Conservation (phyloP, 164 flowering plant species). For the Sedum album region DNA sequence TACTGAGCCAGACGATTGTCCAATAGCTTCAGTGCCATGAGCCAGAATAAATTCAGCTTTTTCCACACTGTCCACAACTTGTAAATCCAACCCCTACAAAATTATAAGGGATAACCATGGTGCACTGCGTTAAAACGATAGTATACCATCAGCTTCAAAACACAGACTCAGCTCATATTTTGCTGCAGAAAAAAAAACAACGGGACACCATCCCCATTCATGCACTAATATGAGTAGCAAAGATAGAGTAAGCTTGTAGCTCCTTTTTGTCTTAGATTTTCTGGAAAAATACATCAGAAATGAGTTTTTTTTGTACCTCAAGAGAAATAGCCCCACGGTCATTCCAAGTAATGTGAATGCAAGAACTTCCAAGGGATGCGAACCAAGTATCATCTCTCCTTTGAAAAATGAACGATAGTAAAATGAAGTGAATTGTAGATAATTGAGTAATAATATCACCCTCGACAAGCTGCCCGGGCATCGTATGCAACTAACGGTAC, state of each 20-base stretch:
- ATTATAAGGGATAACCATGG: constrained; percentile 34
- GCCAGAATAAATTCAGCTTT: constrained; percentile 15
- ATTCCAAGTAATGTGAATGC: constrained; percentile 88
- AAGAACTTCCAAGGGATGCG: constrained; percentile 22
- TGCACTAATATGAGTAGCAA: not conserved
- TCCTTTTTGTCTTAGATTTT: no score
- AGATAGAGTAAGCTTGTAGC: no score
- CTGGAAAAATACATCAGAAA: no score
- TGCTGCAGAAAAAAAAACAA: not conserved
- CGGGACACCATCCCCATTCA: not conserved
- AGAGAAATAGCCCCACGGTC: constrained; percentile 89
- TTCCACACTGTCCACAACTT: no score
- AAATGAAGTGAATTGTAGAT: not conserved
- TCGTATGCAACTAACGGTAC: constrained; percentile 49
- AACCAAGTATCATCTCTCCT: no score
- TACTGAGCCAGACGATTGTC: constrained; percentile 55
- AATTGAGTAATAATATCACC: constrained; percentile 9
- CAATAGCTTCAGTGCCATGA: constrained; percentile 93
- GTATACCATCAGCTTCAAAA: not conserved
- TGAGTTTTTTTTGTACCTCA: constrained; percentile 56
- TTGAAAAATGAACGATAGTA: no score
- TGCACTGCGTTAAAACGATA: not conserved
- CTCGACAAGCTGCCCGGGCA: no score
- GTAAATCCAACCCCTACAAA: no score
- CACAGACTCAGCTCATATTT: not conserved